Evolutionary conservation across 2,329 filamentous ascomycete genomes (phyloP).

Genomic region (Phoma sp.): DNA sequence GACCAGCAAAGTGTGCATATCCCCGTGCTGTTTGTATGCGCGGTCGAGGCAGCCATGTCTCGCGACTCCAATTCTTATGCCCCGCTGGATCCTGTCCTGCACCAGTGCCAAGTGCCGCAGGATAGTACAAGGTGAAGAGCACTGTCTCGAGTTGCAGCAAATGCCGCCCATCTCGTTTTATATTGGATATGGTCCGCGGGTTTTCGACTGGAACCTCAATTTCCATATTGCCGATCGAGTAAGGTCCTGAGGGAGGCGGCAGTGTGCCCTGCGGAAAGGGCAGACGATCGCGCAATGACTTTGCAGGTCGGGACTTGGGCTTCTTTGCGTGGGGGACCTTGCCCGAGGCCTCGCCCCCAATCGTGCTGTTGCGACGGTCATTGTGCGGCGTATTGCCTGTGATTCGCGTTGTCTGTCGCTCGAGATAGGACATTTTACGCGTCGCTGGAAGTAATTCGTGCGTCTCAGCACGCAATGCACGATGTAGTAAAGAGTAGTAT

Average conservation of each 20-base stretch:
- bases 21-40: slow-evolving; percentile 62
- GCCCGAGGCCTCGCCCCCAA: slow-evolving; percentile 26
- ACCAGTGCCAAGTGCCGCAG: slow-evolving; percentile 56
- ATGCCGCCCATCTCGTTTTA: slow-evolving; percentile 55
- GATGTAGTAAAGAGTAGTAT: not conserved
- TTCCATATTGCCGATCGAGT: slow-evolving; percentile 58
- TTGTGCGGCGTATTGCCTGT: slow-evolving; percentile 29
- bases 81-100: slow-evolving; percentile 49
- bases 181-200: slow-evolving; percentile 57
- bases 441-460: not conserved
- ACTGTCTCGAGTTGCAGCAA: slow-evolving; percentile 64
- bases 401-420: slow-evolving; percentile 37
- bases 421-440: slow-evolving; percentile 33
- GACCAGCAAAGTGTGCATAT: slow-evolving; percentile 66
- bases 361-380: slow-evolving; percentile 25
- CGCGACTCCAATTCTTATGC: slow-evolving; percentile 56
- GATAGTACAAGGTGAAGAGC: slow-evolving; percentile 70
- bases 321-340: slow-evolving; percentile 53
- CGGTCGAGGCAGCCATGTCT: slow-evolving; percentile 68
- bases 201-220: slow-evolving; percentile 59
- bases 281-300: slow-evolving; percentile 56
- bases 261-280: slow-evolving; percentile 53
- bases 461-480: not conserved
- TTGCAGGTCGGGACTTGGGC: slow-evolving; percentile 56
- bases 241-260: slow-evolving; percentile 60